A percentile compares a stretch with the other conserved stretches of the same genome.
phyloP scores from a whole-genome alignment of 2,329 filamentous ascomycete genomes.

The Talaromyces piceae region DNA sequence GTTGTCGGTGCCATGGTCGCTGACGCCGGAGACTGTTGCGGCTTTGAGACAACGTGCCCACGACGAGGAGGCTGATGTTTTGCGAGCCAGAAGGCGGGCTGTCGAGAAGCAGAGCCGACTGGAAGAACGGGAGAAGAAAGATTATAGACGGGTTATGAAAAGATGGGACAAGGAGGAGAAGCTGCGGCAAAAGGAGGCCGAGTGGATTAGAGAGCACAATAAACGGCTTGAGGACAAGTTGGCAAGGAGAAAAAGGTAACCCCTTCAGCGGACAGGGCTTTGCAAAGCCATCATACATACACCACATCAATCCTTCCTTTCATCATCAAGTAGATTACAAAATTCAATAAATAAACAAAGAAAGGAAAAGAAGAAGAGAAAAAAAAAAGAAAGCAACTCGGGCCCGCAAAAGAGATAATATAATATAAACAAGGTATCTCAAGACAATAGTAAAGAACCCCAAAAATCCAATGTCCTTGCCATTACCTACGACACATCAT shows the following conservation, averaged over 20 bases:
- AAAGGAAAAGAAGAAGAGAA: too few species aligned
- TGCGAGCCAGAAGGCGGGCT: slow-evolving; percentile 29
- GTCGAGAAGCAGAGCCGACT: slow-evolving; percentile 20
- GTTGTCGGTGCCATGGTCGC: slow-evolving; percentile 47
- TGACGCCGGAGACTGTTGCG: slow-evolving; percentile 39
- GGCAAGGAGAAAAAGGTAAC: not conserved
- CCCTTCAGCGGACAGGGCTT: too few species aligned
- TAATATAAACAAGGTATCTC: slow-evolving; percentile 1
- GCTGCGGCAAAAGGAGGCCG: slow-evolving; percentile 28
- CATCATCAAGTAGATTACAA: not conserved
- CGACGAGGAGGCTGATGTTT: slow-evolving; percentile 30
- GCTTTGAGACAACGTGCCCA: slow-evolving; percentile 36
- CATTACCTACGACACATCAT: slow-evolving; percentile 1
- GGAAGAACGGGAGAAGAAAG: slow-evolving; percentile 25
- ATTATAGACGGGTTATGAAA: slow-evolving; percentile 18
- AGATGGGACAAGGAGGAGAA: slow-evolving; percentile 35
- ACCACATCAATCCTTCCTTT: too few species aligned
- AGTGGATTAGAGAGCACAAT: slow-evolving; percentile 24
- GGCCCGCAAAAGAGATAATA: not conserved
- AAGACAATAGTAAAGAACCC: slow-evolving; percentile 14
- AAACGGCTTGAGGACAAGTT: slow-evolving; percentile 12
- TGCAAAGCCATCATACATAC: too few species aligned
- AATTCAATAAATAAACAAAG: not conserved
- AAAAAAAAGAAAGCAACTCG: not conserved
- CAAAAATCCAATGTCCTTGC: slow-evolving; percentile 16